These are phyloP conservation scores for Astrothelium subdiscretum DNA, from an alignment of 495 filamentous ascomycete species.

Conservation along the genomic window DNA sequence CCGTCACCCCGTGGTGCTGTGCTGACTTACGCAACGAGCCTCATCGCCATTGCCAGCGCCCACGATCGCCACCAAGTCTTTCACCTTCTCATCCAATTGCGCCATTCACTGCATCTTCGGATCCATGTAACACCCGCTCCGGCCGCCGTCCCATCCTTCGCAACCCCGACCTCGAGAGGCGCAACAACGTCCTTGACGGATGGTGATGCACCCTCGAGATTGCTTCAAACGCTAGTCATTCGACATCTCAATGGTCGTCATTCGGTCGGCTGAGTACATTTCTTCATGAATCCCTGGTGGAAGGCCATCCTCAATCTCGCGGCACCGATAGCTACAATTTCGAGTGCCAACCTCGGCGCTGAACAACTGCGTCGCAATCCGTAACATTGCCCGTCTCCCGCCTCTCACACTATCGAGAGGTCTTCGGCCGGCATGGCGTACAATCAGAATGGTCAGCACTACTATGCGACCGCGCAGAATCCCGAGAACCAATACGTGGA, in stretches of 20 bases:
- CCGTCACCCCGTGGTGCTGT: no score
- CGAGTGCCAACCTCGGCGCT: neutral
- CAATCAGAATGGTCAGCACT: constrained; percentile 42
- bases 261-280: neutral
- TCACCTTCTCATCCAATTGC: neutral
- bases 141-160: neutral
- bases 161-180: neutral
- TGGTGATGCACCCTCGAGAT: neutral
- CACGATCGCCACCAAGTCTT: neutral
- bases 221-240: neutral
- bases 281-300: neutral
- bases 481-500: constrained; percentile 15
- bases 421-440: constrained; percentile 32
- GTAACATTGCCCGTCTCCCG: neutral
- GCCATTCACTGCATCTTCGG: neutral
- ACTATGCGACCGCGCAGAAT: constrained; percentile 17
- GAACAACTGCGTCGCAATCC: neutral
- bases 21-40: neutral
- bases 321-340: neutral
- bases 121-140: neutral
- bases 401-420: neutral
- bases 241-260: neutral
- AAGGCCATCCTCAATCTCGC: neutral
- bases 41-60: neutral
- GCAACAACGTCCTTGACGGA: neutral